Conservation (phyloP, 1,284 basidiomycete genomes). For the Rhodotorula glutinis region DNA sequence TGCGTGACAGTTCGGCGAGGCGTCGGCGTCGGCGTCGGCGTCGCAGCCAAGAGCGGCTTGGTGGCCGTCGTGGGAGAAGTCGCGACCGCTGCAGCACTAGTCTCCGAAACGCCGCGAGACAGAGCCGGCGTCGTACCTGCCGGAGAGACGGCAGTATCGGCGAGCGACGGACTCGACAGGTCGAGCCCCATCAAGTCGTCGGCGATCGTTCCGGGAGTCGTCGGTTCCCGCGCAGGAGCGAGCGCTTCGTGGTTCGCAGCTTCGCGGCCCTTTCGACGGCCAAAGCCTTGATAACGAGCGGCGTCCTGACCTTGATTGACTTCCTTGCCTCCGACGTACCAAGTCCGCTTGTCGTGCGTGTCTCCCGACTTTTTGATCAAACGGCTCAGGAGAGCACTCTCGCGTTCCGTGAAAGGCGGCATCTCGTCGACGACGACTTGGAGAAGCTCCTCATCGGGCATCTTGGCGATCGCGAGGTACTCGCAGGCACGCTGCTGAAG, state of each 20-base stretch:
- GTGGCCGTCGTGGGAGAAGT: slow-evolving; percentile 4
- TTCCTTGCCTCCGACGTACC: slow-evolving; percentile 92
- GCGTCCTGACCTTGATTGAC: slow-evolving; percentile 71
- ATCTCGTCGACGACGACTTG: slow-evolving; percentile 97
- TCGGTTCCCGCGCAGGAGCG: neutral
- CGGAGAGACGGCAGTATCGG: neutral
- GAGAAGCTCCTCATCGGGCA: slow-evolving; percentile 85
- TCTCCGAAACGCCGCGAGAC: neutral
- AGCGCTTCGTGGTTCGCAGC: slow-evolving; percentile 8
- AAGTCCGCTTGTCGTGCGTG: slow-evolving; percentile 81
- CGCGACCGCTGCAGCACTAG: slow-evolving; percentile 1
- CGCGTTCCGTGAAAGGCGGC: slow-evolving; percentile 94
- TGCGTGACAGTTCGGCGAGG: slow-evolving; percentile 41
- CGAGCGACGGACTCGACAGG: slow-evolving; percentile 53
- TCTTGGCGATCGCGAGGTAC: slow-evolving; percentile 78
- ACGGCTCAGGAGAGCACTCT: slow-evolving; percentile 60
- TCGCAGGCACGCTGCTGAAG: slow-evolving; percentile 98
- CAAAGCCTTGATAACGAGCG: slow-evolving; percentile 57
- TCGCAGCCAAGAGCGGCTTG: slow-evolving; percentile 47
- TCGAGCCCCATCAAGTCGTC: slow-evolving; percentile 78
- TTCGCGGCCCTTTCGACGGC: slow-evolving; percentile 44
- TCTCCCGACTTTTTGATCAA: slow-evolving; percentile 39
- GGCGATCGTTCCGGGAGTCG: slow-evolving; percentile 35
- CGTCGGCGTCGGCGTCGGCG: slow-evolving; percentile 29
- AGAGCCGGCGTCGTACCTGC: neutral